phyloP scores from a whole-genome alignment of 2,329 filamentous ascomycete genomes.

The Exophiala oligosperma region DNA sequence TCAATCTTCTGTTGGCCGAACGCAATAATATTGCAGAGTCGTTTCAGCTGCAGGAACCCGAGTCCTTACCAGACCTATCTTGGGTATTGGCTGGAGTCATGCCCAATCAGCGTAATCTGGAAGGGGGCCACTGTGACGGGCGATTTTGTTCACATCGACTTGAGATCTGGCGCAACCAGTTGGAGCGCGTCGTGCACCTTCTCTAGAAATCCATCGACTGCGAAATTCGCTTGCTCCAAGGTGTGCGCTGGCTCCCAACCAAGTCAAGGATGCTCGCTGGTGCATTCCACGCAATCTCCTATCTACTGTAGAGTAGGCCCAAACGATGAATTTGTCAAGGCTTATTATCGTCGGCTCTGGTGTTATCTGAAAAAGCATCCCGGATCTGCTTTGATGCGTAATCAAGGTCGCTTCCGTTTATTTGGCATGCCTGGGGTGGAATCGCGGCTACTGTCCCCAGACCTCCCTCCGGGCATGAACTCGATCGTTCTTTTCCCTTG shows the following conservation, averaged over 20 bases:
- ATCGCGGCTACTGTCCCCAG: slow-evolving; percentile 16
- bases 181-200: background rate
- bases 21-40: background rate
- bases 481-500: slow-evolving; percentile 29
- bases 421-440: slow-evolving; percentile 20
- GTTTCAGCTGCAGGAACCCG: slow-evolving; percentile 25
- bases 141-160: slow-evolving; percentile 14
- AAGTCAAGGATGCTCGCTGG: background rate
- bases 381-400: background rate
- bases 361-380: background rate
- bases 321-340: no score
- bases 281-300: background rate
- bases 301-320: background rate
- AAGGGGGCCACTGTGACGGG: slow-evolving; percentile 1
- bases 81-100: slow-evolving; percentile 14
- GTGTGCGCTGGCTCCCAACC: slow-evolving; percentile 6
- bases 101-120: slow-evolving; percentile 10
- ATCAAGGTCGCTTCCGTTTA: slow-evolving; percentile 25
- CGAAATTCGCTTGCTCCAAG: background rate
- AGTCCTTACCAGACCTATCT: slow-evolving; percentile 9
- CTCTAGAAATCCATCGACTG: background rate
- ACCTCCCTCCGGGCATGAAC: slow-evolving; percentile 23
- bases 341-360: background rate
- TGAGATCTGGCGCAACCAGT: background rate
- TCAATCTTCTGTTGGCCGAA: background rate